Evolutionary conservation across 768 basidiomycete species (phyloP), one percentile per base, ranked within the genome.

Genomic region (Boletus subparvulus): DNA sequence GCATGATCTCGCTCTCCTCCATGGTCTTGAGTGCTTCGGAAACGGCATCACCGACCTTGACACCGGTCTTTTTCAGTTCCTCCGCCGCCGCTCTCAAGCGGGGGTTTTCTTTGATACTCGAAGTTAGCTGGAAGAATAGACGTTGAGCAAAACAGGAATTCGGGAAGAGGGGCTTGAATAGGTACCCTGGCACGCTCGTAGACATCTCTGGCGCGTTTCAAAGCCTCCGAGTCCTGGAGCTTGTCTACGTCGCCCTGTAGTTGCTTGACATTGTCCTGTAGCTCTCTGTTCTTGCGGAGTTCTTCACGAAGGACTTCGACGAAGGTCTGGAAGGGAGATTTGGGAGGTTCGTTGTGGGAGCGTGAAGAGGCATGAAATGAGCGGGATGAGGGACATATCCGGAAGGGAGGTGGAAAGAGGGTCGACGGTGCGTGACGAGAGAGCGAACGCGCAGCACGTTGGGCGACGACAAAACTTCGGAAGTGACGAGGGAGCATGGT

Each of bases 231-330:
- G 71, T 98, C 97, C 78, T 98, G 95, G 47, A 98, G 75, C 75
- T 97, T 97, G 76, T 93, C 92, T 37, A 97, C 96, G 72, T 98
- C 94, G 60, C 97, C 97, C 75, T 96, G 93, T 17, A 99, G 80
- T 75, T 97, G 93, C 77, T 94, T 95, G 47, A 98, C 89, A 74
- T 96, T 96, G 35, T 98, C 95, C 76, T 96, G 93, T 48, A 97
- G 79, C 71, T 96, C 95, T 61, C 94, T 77, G 69, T 92, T 96
- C 80, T 98, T 98, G 70, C 84, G 80, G 44, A 99, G 75, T 75
- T 99, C 97, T 51, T 97, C 94, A 63, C 83, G 85, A 44, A 99
- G 78, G 19, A 95, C 94, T 35, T 98, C 91, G 9, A 98, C 94
- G 62, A 99, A 99, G 3, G 94, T 94, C 72, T 92, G 88, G 68